These are phyloP conservation scores for Neonectria coccinea DNA, from an alignment of 2,329 filamentous ascomycete genomes.

Conservation along the genomic window DNA sequence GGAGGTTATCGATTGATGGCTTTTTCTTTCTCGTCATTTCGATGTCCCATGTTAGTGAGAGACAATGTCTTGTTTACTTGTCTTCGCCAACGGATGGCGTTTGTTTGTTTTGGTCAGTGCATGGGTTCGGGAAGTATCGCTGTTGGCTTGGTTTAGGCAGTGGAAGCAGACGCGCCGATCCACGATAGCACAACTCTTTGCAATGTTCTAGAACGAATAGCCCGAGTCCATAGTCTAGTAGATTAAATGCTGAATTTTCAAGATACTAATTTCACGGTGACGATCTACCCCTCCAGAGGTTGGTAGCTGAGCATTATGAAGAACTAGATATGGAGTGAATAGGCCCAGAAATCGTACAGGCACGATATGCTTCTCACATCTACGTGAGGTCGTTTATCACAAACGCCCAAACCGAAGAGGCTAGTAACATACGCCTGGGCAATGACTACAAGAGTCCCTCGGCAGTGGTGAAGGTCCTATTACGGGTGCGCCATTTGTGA, in stretches of 20 bases:
- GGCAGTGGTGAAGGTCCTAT: background rate
- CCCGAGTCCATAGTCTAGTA: no score
- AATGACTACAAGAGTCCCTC: background rate
- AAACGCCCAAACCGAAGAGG: background rate
- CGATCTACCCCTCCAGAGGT: no score
- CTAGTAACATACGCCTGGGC: background rate
- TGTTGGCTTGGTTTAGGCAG: no score
- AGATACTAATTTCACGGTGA: no score
- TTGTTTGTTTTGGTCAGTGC: background rate
- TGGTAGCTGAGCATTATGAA: no score
- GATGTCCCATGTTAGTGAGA: background rate
- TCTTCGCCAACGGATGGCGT: background rate
- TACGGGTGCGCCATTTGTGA: conserved; percentile 24
- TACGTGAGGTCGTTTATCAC: background rate
- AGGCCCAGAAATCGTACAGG: no score
- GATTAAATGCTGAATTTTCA: no score
- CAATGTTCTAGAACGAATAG: background rate
- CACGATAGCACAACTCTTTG: background rate
- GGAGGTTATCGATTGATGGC: background rate
- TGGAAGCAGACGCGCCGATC: background rate
- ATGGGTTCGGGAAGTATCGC: background rate
- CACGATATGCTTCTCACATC: no score
- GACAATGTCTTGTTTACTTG: background rate
- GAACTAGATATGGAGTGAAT: no score
- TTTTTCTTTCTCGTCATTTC: conserved; percentile 19